phyloP scores from a whole-genome alignment of 2,329 filamentous ascomycete species.

The Clonostachys sp. region DNA sequence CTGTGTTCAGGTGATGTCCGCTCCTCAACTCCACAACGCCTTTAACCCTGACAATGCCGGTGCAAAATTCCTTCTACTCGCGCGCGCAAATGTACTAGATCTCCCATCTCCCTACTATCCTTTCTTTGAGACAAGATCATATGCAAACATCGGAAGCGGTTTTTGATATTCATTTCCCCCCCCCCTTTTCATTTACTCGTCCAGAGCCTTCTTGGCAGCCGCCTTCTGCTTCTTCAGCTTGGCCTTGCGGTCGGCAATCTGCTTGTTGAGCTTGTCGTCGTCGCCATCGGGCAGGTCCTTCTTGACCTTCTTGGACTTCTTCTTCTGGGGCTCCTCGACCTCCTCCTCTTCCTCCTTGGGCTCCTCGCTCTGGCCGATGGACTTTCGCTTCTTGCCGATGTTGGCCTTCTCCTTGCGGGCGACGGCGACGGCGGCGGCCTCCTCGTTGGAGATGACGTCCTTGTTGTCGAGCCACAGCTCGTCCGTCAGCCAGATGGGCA shows the following conservation, averaged over 20 bases:
- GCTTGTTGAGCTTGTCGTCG: slow-evolving; percentile 50
- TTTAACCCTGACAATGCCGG: too few species aligned
- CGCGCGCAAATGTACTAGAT: too few species aligned
- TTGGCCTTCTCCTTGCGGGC: slow-evolving; percentile 56
- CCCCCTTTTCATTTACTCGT: not conserved
- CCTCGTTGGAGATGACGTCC: slow-evolving; percentile 63
- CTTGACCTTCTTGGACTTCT: slow-evolving; percentile 18
- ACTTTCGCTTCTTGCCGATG: slow-evolving; percentile 62
- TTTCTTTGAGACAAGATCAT: too few species aligned
- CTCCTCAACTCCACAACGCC: too few species aligned
- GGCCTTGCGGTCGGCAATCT: slow-evolving; percentile 55
- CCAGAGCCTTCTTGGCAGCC: slow-evolving; percentile 41
- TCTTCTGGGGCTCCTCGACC: slow-evolving; percentile 20
- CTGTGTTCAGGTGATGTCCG: too few species aligned
- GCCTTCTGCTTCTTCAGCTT: slow-evolving; percentile 56
- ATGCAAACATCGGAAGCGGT: too few species aligned
- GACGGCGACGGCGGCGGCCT: slow-evolving; percentile 27
- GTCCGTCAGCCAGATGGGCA: slow-evolving; percentile 92
- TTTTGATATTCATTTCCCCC: too few species aligned
- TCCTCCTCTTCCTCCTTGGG: slow-evolving; percentile 28
- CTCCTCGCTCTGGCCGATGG: slow-evolving; percentile 29
- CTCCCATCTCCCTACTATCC: too few species aligned
- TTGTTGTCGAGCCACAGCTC: slow-evolving; percentile 83
- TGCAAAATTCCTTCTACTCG: too few species aligned
- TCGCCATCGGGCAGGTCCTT: slow-evolving; percentile 35